Base-by-base conservation (phyloP, 495 filamentous ascomycete species). In the Glonium stellatum region DNA sequence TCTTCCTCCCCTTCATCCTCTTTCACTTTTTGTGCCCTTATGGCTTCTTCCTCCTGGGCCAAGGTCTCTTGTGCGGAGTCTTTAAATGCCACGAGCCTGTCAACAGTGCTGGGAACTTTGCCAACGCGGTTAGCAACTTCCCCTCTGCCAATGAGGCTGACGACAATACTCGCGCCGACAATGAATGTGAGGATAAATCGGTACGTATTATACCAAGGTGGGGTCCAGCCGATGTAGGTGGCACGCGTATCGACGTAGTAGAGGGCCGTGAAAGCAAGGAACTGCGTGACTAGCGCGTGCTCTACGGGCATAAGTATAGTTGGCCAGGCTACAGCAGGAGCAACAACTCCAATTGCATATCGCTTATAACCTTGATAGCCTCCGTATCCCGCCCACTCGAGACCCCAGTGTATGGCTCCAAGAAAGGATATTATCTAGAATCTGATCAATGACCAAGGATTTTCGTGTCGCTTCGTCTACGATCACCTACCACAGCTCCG, bases 181-280 rank as follows among this genome's bases (percentile, higher is more conserved):
- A 98, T 75, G 71, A 95, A 95, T 18, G 93, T 97, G 71, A 98
- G 80, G 11, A 97, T 87, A 72, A 97, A 98, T 54, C 93, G 89
- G 78, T 98, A 98, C 41, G 85, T 88, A 64, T 79, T 81, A 73
- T 97, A 98, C 93, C 93, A 98, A 41, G 79, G 72, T 23, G 93
- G 93, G n/a, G 85, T 84, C 87, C 89, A 95, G 56, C 91, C 93
- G 51, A 79, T 74, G 23, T 77, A 77, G 1, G 87, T 82, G 44
- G 90, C 90, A 23, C 84, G 83, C 15, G 88, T 78, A 68, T 98
- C 93, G 37, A 84, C 85, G 72, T 92, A 91, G 79, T 97, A 98
- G 58, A 97, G 83, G 62, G 87, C 81, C 56, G 83, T 88, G 74
- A 98, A 97, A 36, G 88, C 84, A 35, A 87, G 73, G 78, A 97